Base-by-base conservation (phyloP, 352 stramenopile genomes). In the Phytopythium chamaehyphon region DNA sequence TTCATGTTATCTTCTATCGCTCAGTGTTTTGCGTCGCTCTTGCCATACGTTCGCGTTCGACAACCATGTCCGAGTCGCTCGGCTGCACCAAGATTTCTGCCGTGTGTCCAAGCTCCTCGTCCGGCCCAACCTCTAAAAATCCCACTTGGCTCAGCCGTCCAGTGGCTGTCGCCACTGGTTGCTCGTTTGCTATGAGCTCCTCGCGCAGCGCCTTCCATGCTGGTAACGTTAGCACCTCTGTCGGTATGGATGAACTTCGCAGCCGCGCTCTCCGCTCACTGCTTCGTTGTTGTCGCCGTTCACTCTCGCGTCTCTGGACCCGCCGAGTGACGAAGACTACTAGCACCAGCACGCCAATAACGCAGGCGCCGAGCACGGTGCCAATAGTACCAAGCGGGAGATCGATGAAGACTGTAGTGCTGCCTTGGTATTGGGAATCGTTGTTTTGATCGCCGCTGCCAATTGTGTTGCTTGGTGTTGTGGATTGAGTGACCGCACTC, bases 291-390 rank as follows among this genome's bases (percentile, higher is more conserved):
- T 42, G 11, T 54, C 37, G 9, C 62, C 52, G 40, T 71, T 85
- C 39, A 85, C 84, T 8, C 65, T 77, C 19, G 73, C 69, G 57
- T 83, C 76, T 23, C 54, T 68, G 9, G 71, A 83, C 19, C 66
- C 28, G 28, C 28, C 28, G 28, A 5, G 28, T 33, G 28, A 33
- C 9, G 28, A 10, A 33, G 28, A 33, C 28, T 9, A 33, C 28
- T 5, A 33, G 28, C 9, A 33, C 28, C 28, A 33, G 28, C 5
- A 33, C 28, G 5, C 28, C 28, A 33, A 33, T 33, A 5, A 33
- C 28, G 28, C 28, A 33, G 28, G 28, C 28, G 9, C 28, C 28
- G 28, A 33, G 28, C 5, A 33, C 28, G 9, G 28, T 33, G 5
- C 28, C 28, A 33, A 33, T 33, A 33, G 28, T 33, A 9, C 28